Evolutionary conservation across 345 rosid species (phyloP), one percentile per base, ranked within the genome.

Genomic region (Aquilaria sinensis): DNA sequence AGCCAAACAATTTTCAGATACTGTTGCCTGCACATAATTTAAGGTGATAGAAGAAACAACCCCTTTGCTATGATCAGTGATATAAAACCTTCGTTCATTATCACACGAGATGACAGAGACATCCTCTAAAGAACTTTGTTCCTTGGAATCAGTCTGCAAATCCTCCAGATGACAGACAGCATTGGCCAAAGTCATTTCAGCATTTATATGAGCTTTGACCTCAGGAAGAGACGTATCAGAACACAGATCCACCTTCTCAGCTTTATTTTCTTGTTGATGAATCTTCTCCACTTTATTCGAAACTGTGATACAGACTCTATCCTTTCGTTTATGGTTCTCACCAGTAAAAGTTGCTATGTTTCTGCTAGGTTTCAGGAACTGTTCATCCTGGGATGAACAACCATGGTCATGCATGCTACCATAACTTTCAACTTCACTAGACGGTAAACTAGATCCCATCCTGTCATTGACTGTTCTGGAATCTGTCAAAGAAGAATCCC

Each of bases 61-160:
- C 50, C 62, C 72, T 63, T 57, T 58, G 63, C 46, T 15, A 70
- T 64, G 53, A 67, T 61, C 62, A 5, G 56, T 11, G 12, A 60
- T 48, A 61, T 57, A 54, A 51, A 31, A 34, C 45, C 57, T 65
- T 57, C 61, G 52, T 58, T 57, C 67, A 47, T 45, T 62, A 11
- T 61, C 62, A 56, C 51, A 51, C 6, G 58, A 51, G 54, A 50
- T 55, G 54, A n/a, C 15, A 47, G 66, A 56, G 61, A 47, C 51
- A 45, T 69, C 62, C 61, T 58, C 63, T 47, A 53, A n/a, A 56
- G 60, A 65, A 57, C 31, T 67, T 63, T 50, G 54, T 47, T 64
- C 66, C 67, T 16, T 65, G n/a, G 15, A 15, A 37, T 48, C 52
- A 59, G 11, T 43, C 51, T 45, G 6, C n/a, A 48, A 53, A 72